phyloP scores from a whole-genome alignment of 345 rosid genomes.

The Rhodamnia argentea region DNA sequence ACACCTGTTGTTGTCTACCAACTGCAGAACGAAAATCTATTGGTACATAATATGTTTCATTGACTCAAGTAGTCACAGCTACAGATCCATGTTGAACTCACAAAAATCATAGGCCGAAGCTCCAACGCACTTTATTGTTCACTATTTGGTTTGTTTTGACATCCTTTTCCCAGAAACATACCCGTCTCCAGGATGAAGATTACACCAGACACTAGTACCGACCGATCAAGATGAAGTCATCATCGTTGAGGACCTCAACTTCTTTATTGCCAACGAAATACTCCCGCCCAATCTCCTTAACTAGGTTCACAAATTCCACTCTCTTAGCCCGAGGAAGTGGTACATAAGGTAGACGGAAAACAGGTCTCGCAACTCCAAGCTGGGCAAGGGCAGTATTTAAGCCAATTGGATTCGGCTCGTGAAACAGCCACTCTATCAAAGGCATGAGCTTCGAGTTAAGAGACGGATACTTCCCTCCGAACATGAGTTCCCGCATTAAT shows the following conservation, averaged over 20 bases:
- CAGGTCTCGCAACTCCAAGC: slow-evolving; percentile 76
- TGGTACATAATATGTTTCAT: not conserved
- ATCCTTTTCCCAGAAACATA: not conserved
- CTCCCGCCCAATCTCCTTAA: slow-evolving; percentile 58
- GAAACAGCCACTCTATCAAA: slow-evolving; percentile 65
- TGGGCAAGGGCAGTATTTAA: slow-evolving; percentile 85
- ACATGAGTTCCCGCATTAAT: slow-evolving; percentile 54
- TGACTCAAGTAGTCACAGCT: not conserved
- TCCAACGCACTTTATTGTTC: not conserved
- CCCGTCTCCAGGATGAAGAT: not conserved
- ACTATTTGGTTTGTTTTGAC: not conserved
- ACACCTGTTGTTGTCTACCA: not conserved
- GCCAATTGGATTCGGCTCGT: slow-evolving; percentile 77
- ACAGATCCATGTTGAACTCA: not conserved
- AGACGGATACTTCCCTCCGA: slow-evolving; percentile 49
- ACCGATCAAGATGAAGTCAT: slow-evolving; percentile 56
- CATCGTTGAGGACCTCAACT: slow-evolving; percentile 63
- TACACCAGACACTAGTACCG: slow-evolving; percentile 29
- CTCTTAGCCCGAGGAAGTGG: slow-evolving; percentile 63
- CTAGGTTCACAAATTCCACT: slow-evolving; percentile 60
- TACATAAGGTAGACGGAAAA: slow-evolving; percentile 70
- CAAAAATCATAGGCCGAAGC: not conserved
- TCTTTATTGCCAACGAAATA: slow-evolving; percentile 68
- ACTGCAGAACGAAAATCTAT: not conserved
- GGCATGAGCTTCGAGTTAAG: slow-evolving; percentile 64